Percentiles rank a stretch among this genome's conserved stretches.
Conservation (phyloP, 2,329 filamentous ascomycete genomes). For the Chaetomium olivaceum region DNA sequence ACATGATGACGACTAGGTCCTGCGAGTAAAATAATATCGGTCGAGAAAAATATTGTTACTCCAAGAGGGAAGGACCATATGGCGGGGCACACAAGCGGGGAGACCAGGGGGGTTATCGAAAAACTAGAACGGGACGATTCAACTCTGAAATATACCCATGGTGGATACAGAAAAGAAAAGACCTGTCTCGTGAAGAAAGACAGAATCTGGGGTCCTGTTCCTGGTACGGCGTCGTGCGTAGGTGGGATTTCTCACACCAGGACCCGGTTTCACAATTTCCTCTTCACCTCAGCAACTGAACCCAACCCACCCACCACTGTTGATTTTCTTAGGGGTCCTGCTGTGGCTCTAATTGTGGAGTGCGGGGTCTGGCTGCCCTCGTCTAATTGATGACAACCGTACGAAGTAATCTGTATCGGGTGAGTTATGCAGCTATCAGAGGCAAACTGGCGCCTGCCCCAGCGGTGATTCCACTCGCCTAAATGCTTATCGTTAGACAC, state of each 20-base stretch:
- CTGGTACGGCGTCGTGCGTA: neutral
- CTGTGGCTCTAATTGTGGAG: conserved; percentile 3
- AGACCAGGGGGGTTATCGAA: neutral
- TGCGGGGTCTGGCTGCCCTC: conserved; percentile 14
- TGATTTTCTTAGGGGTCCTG: conserved; percentile 13
- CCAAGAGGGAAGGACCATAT: neutral
- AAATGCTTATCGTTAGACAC: conserved; percentile 20
- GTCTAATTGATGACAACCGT: neutral
- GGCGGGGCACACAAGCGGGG: conserved; percentile 10
- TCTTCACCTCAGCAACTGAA: neutral
- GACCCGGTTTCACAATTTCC: conserved; percentile 18
- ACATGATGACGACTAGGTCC: conserved; percentile 25
- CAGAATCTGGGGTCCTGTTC: neutral
- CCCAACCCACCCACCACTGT: conserved; percentile 6
- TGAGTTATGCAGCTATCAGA: neutral
- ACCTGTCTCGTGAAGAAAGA: conserved; percentile 5
- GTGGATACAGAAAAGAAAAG: conserved; percentile 17
- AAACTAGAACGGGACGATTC: conserved; percentile 6
- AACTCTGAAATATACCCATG: conserved; percentile 15
- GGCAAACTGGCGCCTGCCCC: neutral
- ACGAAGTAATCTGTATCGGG: no score
- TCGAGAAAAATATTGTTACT: conserved; percentile 1
- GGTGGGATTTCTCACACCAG: neutral
- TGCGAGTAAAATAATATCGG: neutral
- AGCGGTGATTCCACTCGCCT: neutral